A percentile compares a stretch with the other conserved stretches of the same genome.
phyloP scores from a whole-genome alignment of 495 filamentous ascomycete species.

The Penicillium herquei region DNA sequence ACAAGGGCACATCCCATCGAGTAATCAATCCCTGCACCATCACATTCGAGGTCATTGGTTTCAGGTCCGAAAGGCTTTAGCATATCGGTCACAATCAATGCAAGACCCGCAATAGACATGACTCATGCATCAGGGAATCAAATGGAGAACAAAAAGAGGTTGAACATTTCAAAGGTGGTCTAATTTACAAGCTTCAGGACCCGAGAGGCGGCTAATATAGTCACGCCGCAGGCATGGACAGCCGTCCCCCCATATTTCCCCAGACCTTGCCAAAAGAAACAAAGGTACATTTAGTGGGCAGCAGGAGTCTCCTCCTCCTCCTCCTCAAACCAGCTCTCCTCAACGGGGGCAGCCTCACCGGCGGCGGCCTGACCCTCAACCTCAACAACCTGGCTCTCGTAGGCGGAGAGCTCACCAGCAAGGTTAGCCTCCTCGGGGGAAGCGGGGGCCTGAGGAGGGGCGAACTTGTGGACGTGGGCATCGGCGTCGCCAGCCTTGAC shows the following conservation, averaged over 20 bases:
- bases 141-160: slow-evolving; percentile 26
- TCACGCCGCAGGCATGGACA: slow-evolving; percentile 24
- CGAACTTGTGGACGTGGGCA: slow-evolving; percentile 89
- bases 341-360: slow-evolving; percentile 55
- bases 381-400: slow-evolving; percentile 90
- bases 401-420: slow-evolving; percentile 83
- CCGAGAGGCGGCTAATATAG: slow-evolving; percentile 30
- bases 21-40: too few species aligned
- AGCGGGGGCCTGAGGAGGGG: slow-evolving; percentile 69
- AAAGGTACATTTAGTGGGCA: slow-evolving; percentile 41
- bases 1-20: too few species aligned
- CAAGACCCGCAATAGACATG: background rate
- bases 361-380: slow-evolving; percentile 76
- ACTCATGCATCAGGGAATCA: background rate
- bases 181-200: slow-evolving; percentile 49
- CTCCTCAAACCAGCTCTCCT: slow-evolving; percentile 74
- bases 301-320: slow-evolving; percentile 54
- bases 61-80: too few species aligned
- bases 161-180: slow-evolving; percentile 42
- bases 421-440: slow-evolving; percentile 92
- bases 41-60: too few species aligned
- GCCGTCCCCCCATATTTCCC: slow-evolving; percentile 30
- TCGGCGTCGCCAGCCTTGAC: slow-evolving; percentile 84
- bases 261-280: slow-evolving; percentile 30
- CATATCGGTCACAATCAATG: too few species aligned